These are phyloP conservation scores for Datura wrightii DNA, from an alignment of 257 asterid genomes.

Conservation along the genomic window DNA sequence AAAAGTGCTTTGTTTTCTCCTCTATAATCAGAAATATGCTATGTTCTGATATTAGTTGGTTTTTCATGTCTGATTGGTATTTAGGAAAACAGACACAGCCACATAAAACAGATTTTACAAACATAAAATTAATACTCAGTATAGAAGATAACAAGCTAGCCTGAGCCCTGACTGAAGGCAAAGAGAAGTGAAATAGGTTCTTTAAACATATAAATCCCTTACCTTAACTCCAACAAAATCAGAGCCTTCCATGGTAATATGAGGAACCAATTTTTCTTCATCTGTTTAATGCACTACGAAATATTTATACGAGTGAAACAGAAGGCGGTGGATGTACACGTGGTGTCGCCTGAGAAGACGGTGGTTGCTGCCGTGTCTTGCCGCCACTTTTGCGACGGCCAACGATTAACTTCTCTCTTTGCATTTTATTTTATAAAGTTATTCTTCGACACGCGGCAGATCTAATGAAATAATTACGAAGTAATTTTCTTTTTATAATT, in stretches of 20 bases:
- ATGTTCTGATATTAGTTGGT: no score
- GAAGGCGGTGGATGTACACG: constrained; percentile 7
- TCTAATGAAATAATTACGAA: no score
- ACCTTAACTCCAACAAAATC: constrained; percentile 20
- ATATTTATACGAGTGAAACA: neutral
- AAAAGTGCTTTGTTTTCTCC: no score
- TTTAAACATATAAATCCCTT: neutral
- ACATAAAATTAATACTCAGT: no score
- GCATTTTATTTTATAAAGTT: no score
- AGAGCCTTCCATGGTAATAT: neutral
- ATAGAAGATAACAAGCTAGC: neutral
- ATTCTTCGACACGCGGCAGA: no score
- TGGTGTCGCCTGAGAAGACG: neutral
- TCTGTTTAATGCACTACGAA: neutral
- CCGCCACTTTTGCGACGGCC: neutral
- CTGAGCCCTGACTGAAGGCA: neutral
- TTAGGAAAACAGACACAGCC: no score
- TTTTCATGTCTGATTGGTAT: no score
- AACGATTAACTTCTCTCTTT: neutral
- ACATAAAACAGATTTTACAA: no score
- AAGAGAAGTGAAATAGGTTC: neutral
- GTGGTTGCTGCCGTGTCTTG: neutral
- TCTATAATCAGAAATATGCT: no score
- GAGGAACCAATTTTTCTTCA: neutral
- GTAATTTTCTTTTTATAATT: no score